Conservation (phyloP, 768 basidiomycete species). For the Suillus clintonianus region DNA sequence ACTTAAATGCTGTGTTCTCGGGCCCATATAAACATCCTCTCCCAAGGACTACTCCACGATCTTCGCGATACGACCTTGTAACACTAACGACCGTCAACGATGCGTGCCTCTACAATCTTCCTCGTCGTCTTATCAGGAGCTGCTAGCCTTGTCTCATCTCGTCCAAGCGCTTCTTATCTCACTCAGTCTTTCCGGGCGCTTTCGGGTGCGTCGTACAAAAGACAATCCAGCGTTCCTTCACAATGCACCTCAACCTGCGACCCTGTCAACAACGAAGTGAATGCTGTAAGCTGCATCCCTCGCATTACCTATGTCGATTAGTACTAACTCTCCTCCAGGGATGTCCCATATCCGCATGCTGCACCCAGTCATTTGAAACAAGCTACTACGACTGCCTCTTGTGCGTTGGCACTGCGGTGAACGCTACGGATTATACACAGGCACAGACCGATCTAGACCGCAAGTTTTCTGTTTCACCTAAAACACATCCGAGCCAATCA, state of each 20-base stretch:
- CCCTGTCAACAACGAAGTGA: conserved; percentile 24
- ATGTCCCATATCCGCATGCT: conserved; percentile 37
- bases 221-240: conserved; percentile 22
- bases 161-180: conserved; percentile 8
- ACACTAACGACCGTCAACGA: conserved; percentile 7
- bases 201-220: conserved; percentile 8
- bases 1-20: neutral
- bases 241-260: conserved; percentile 24
- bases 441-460: conserved; percentile 37
- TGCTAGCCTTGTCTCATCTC: conserved; percentile 5
- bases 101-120: conserved; percentile 11
- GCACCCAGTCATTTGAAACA: conserved; percentile 39
- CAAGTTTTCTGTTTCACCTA: conserved; percentile 17
- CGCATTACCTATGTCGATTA: conserved; percentile 4
- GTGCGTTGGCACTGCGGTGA: conserved; percentile 35
- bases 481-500: neutral
- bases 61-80: neutral
- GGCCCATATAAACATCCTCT: neutral
- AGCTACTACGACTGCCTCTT: conserved; percentile 43
- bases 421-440: conserved; percentile 27
- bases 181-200: neutral
- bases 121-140: conserved; percentile 6
- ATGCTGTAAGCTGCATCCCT: conserved; percentile 16
- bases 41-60: neutral
- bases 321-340: conserved; percentile 17